These are phyloP conservation scores for Massarina eburnea DNA, from an alignment of 2,329 filamentous ascomycete species.

Conservation along the genomic window DNA sequence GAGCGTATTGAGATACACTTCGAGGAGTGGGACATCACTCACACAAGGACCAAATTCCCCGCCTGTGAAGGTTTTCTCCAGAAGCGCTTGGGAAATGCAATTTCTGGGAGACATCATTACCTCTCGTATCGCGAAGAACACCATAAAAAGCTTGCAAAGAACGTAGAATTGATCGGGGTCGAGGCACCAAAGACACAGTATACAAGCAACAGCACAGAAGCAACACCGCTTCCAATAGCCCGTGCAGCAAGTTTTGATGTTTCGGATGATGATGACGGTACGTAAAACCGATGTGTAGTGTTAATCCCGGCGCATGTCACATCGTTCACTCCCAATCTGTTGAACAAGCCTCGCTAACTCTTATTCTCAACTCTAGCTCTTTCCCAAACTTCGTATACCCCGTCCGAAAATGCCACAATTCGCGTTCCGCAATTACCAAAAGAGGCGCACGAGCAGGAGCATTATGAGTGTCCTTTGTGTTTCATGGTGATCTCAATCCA, in stretches of 20 bases:
- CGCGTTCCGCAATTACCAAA: slow-evolving; percentile 25
- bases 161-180: slow-evolving; percentile 20
- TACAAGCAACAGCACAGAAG: slow-evolving; percentile 23
- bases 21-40: slow-evolving; percentile 27
- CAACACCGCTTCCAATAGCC: slow-evolving; percentile 13
- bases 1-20: too few species aligned
- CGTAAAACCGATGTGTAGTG: too few species aligned
- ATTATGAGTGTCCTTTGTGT: slow-evolving; percentile 38
- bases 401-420: slow-evolving; percentile 19
- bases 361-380: too few species aligned
- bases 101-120: slow-evolving; percentile 35
- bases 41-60: slow-evolving; percentile 28
- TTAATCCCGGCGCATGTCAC: too few species aligned
- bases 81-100: slow-evolving; percentile 32
- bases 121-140: slow-evolving; percentile 38
- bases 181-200: slow-evolving; percentile 19
- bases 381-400: slow-evolving; percentile 33
- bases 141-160: slow-evolving; percentile 29
- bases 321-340: too few species aligned
- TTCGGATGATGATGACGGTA: slow-evolving; percentile 17
- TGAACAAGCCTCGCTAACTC: too few species aligned
- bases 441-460: slow-evolving; percentile 18
- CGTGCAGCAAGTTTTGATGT: slow-evolving; percentile 6
- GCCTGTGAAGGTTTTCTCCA: slow-evolving; percentile 10
- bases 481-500: slow-evolving; percentile 24